Percentiles rank a stretch among this genome's conserved stretches.
Conservation (phyloP, 441 rosid genomes). For the Syzygium malaccense region DNA sequence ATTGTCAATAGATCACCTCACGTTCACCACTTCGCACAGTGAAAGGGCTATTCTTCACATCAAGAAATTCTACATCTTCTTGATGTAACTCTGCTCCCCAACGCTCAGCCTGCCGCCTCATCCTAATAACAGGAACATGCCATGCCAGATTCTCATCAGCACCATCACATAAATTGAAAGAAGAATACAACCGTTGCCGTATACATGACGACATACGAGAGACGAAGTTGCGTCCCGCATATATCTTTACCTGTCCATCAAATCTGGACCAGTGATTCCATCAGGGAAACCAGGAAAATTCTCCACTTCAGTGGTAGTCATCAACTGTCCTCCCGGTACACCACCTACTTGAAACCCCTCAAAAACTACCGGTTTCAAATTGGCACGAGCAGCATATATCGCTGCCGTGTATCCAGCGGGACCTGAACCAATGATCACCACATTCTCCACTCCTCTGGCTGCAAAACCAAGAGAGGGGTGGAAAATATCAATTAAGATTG, state of each 20-base stretch:
- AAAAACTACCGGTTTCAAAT: slow-evolving; percentile 95
- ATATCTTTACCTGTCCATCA: slow-evolving; percentile 73
- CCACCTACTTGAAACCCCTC: slow-evolving; percentile 97
- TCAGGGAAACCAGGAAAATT: slow-evolving; percentile 98
- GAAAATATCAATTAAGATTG: neutral
- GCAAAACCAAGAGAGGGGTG: slow-evolving; percentile 19
- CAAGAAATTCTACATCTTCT: slow-evolving; percentile 84
- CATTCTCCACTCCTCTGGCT: slow-evolving; percentile 74
- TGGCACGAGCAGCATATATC: slow-evolving; percentile 94
- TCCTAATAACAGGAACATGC: slow-evolving; percentile 36
- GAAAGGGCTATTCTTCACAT: slow-evolving; percentile 59
- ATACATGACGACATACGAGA: neutral
- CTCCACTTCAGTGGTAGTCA: slow-evolving; percentile 98
- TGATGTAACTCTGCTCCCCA: slow-evolving; percentile 96
- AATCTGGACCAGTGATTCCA: slow-evolving; percentile 96
- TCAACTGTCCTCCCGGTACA: slow-evolving; percentile 97
- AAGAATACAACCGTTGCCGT: neutral
- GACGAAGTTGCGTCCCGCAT: neutral
- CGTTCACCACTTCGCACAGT: slow-evolving; percentile 77
- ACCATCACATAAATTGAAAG: neutral
- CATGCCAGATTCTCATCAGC: neutral
- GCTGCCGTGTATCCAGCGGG: slow-evolving; percentile 99
- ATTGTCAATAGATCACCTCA: slow-evolving; percentile 50
- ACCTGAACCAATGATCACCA: slow-evolving; percentile 92
- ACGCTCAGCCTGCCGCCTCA: slow-evolving; percentile 91